These are phyloP conservation scores for Amylostereum areolatum DNA, from an alignment of 1,284 basidiomycete species.

Conservation along the genomic window DNA sequence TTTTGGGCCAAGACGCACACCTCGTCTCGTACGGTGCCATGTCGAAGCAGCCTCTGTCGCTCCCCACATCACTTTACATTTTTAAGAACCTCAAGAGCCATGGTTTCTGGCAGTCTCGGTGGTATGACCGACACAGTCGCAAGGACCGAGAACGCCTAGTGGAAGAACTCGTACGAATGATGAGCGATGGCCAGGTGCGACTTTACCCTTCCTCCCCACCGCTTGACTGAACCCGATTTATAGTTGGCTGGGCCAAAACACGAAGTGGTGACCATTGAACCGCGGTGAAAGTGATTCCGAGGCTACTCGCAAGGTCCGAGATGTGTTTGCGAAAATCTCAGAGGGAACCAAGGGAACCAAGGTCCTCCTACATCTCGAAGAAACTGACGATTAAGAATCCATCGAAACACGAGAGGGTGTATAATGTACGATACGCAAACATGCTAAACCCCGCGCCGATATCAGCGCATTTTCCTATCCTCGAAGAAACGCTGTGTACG, in stretches of 20 bases:
- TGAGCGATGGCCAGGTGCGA: constrained; percentile 50
- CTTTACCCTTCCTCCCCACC: neutral
- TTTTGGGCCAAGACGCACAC: constrained; percentile 60
- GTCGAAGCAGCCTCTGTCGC: constrained; percentile 72
- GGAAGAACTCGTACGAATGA: constrained; percentile 42
- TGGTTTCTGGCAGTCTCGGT: constrained; percentile 75
- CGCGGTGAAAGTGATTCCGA: constrained; percentile 44
- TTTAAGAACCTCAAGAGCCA: constrained; percentile 72
- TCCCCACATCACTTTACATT: constrained; percentile 79
- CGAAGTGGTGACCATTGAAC: constrained; percentile 54
- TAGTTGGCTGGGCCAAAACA: constrained; percentile 64
- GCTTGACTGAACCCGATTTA: neutral
- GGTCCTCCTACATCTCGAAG: constrained; percentile 54
- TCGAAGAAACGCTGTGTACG: constrained; percentile 74
- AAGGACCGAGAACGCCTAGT: constrained; percentile 42
- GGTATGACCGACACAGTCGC: constrained; percentile 48
- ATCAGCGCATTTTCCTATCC: constrained; percentile 78
- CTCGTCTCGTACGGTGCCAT: constrained; percentile 86
- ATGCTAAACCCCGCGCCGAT: too few species aligned
- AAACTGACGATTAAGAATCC: too few species aligned
- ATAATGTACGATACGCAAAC: too few species aligned
- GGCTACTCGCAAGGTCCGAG: constrained; percentile 41
- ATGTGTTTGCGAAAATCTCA: constrained; percentile 41
- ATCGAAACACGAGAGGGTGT: too few species aligned
- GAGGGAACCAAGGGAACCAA: constrained; percentile 66